These are phyloP conservation scores for Mortierella sp. DNA, from an alignment of 371 early-diverging fungal genomes.

Conservation along the genomic window DNA sequence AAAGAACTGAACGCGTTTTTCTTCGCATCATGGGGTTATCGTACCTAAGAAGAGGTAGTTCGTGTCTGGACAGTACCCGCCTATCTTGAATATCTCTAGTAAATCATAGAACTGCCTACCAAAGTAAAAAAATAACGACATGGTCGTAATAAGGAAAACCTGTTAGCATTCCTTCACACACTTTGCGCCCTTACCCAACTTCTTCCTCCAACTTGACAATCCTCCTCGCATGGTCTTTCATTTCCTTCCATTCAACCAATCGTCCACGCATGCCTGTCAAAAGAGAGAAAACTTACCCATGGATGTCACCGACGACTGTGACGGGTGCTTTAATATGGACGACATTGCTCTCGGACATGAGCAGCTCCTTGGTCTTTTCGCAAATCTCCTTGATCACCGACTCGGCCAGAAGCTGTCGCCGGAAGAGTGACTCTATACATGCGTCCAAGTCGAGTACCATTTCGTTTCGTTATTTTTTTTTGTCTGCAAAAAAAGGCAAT, in stretches of 20 bases:
- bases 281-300: slow-evolving; percentile 74
- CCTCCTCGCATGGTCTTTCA: background rate
- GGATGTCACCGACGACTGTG: slow-evolving; percentile 97
- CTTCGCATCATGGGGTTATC: too few species aligned
- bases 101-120: slow-evolving; percentile 95
- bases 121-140: background rate
- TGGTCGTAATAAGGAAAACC: too few species aligned
- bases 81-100: slow-evolving; percentile 95
- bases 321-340: slow-evolving; percentile 89
- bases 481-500: background rate
- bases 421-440: slow-evolving; percentile 77
- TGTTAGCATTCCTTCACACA: background rate
- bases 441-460: slow-evolving; percentile 78
- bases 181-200: background rate
- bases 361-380: slow-evolving; percentile 87
- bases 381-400: slow-evolving; percentile 90
- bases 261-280: too few species aligned
- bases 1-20: too few species aligned
- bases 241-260: background rate
- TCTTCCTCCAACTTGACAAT: too few species aligned
- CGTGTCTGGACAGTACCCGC: slow-evolving; percentile 92
- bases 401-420: slow-evolving; percentile 88
- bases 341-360: slow-evolving; percentile 94
- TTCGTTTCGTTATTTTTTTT: background rate
- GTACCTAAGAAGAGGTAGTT: slow-evolving; percentile 96